Conservation (phyloP, 331 rosid genomes). For the Quercus tomentella region DNA sequence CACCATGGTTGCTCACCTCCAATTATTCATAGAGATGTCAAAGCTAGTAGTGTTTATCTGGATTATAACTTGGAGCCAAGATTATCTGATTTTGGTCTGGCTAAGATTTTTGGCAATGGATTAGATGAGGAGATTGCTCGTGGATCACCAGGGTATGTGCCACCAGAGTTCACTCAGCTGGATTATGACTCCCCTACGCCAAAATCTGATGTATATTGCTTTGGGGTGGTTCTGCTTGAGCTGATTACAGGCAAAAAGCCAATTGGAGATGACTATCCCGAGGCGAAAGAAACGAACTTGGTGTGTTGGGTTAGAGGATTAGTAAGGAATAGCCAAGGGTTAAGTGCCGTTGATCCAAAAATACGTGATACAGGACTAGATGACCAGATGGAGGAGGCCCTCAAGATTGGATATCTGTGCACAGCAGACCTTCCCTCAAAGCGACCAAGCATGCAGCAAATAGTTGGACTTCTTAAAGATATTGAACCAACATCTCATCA, state of each 20-base stretch:
- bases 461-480: slow-evolving; percentile 94
- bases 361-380: slow-evolving; percentile 61
- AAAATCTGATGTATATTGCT: slow-evolving; percentile 94
- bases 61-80: slow-evolving; percentile 88
- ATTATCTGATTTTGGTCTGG: slow-evolving; percentile 91
- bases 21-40: slow-evolving; percentile 83
- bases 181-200: slow-evolving; percentile 68
- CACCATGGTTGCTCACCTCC: slow-evolving; percentile 99
- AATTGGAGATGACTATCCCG: slow-evolving; percentile 74
- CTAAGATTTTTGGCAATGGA: slow-evolving; percentile 80
- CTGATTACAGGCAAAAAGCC: slow-evolving; percentile 87
- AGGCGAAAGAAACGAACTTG: slow-evolving; percentile 63
- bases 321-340: slow-evolving; percentile 65
- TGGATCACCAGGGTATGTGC: slow-evolving; percentile 75
- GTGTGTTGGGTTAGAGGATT: slow-evolving; percentile 88
- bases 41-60: slow-evolving; percentile 88
- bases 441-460: slow-evolving; percentile 96
- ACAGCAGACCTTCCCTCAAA: slow-evolving; percentile 87
- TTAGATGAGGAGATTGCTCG: slow-evolving; percentile 73
- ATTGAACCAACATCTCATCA: slow-evolving; percentile 54
- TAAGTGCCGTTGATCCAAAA: slow-evolving; percentile 70
- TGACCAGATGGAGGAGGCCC: slow-evolving; percentile 88
- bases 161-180: slow-evolving; percentile 70
- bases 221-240: slow-evolving; percentile 85
- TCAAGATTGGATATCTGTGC: slow-evolving; percentile 91